Conservation (phyloP, 768 basidiomycete species). For the Rubroboletus pulcherrimus region DNA sequence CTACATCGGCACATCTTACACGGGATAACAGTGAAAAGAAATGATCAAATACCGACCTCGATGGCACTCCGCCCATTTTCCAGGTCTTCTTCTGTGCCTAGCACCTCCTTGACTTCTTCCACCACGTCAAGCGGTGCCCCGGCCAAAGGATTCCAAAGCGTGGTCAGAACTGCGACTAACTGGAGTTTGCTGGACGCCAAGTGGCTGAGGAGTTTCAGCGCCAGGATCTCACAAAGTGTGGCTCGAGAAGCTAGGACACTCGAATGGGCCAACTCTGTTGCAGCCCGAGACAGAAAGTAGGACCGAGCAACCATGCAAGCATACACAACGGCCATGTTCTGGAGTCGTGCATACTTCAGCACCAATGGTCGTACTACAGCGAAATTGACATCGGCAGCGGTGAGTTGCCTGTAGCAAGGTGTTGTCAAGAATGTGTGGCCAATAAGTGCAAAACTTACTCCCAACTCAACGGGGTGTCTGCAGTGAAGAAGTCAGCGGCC, state of each 20-base stretch:
- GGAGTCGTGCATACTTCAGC: conserved; percentile 70
- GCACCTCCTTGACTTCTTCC: conserved; percentile 55
- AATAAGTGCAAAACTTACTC: conserved; percentile 49
- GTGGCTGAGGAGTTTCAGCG: conserved; percentile 76
- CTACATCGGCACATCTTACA: conserved; percentile 35
- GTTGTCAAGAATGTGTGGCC: not conserved
- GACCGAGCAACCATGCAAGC: conserved; percentile 74
- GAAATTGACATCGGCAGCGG: conserved; percentile 80
- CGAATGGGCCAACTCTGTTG: conserved; percentile 72
- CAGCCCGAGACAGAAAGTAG: conserved; percentile 70
- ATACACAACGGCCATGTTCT: conserved; percentile 73
- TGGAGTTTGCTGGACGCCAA: conserved; percentile 76
- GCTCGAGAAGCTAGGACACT: conserved; percentile 70
- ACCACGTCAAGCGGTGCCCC: conserved; percentile 68
- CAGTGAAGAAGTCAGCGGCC: not conserved
- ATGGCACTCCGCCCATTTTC: conserved; percentile 77
- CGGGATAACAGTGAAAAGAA: not conserved
- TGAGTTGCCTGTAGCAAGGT: conserved; percentile 57
- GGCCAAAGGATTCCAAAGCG: conserved; percentile 80
- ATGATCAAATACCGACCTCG: conserved; percentile 54
- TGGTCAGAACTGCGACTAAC: conserved; percentile 72
- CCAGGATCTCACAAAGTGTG: conserved; percentile 81
- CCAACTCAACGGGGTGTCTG: conserved; percentile 75
- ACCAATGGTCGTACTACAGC: conserved; percentile 75
- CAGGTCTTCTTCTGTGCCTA: conserved; percentile 52